These are phyloP conservation scores for Hymenochaete sp. DNA, from an alignment of 1,284 basidiomycete species.

Conservation along the genomic window DNA sequence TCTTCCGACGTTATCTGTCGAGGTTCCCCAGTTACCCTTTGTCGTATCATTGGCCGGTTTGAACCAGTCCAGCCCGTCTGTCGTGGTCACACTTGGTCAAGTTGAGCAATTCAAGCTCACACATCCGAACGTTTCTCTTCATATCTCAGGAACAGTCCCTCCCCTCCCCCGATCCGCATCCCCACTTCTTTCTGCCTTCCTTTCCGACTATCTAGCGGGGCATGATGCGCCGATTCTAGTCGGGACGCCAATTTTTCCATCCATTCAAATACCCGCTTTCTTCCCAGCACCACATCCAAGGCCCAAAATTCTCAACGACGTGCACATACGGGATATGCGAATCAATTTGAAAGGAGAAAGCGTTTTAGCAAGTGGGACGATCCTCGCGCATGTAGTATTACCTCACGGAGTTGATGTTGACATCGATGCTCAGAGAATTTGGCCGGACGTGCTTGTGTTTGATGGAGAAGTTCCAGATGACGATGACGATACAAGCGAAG, in stretches of 20 bases:
- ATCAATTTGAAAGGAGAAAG: conserved; percentile 38
- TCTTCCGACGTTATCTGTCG: conserved; percentile 27
- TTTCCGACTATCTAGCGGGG: conserved; percentile 52
- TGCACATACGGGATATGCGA: conserved; percentile 67
- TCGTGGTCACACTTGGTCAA: conserved; percentile 43
- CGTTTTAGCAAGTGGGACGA: conserved; percentile 58
- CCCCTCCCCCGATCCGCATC: conserved; percentile 32
- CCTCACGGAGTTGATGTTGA: conserved; percentile 56
- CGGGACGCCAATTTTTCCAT: conserved; percentile 43
- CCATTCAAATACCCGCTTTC: conserved; percentile 36
- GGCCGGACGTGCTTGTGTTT: conserved; percentile 67
- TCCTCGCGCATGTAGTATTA: conserved; percentile 54
- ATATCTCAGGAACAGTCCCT: conserved; percentile 49
- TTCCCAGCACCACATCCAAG: conserved; percentile 58
- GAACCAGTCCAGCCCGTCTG: conserved; percentile 19
- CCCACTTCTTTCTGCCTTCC: conserved; percentile 34
- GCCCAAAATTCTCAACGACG: conserved; percentile 55
- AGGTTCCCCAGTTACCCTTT: conserved; percentile 51
- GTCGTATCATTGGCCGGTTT: conserved; percentile 36
- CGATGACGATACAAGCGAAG: conserved; percentile 16
- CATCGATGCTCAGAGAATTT: conserved; percentile 50
- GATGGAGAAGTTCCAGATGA: conserved; percentile 53
- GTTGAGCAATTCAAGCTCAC: conserved; percentile 49
- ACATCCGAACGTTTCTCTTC: conserved; percentile 58
- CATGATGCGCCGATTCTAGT: conserved; percentile 47